These are phyloP conservation scores for Ophiostoma novo-ulmi DNA, from an alignment of 2,329 filamentous ascomycete species.

Conservation along the genomic window DNA sequence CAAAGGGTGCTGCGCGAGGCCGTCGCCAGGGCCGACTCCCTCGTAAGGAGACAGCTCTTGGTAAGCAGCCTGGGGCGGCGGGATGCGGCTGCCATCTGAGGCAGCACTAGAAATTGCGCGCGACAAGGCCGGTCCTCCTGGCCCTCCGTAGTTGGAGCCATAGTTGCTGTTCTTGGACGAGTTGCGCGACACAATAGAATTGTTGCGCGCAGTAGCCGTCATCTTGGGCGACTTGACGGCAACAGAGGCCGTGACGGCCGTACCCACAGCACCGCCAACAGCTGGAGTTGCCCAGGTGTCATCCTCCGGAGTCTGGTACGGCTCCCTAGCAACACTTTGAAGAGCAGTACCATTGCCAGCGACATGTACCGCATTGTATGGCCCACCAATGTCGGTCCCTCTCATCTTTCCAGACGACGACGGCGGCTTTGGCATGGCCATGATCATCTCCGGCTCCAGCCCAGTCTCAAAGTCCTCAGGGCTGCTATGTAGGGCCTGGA, in stretches of 20 bases:
- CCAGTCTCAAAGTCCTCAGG: conserved; percentile 34
- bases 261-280: background rate
- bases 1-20: background rate
- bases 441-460: conserved; percentile 22
- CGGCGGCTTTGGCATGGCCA: conserved; percentile 11
- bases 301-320: background rate
- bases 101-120: background rate
- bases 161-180: conserved; percentile 14
- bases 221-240: conserved; percentile 17
- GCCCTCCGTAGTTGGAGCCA: background rate
- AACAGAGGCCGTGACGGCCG: background rate
- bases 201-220: background rate
- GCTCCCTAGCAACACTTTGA: background rate
- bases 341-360: background rate
- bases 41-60: conserved; percentile 26
- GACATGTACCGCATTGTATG: background rate
- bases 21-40: conserved; percentile 14
- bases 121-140: background rate
- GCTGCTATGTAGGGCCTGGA: conserved; percentile 38
- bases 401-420: background rate
- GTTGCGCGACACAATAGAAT: conserved; percentile 22
- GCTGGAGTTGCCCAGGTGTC: conserved; percentile 18
- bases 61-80: background rate
- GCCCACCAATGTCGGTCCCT: background rate
- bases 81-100: background rate